Base-by-base conservation (phyloP, 306 rosid genomes). In the Leucaena leucocephala region DNA sequence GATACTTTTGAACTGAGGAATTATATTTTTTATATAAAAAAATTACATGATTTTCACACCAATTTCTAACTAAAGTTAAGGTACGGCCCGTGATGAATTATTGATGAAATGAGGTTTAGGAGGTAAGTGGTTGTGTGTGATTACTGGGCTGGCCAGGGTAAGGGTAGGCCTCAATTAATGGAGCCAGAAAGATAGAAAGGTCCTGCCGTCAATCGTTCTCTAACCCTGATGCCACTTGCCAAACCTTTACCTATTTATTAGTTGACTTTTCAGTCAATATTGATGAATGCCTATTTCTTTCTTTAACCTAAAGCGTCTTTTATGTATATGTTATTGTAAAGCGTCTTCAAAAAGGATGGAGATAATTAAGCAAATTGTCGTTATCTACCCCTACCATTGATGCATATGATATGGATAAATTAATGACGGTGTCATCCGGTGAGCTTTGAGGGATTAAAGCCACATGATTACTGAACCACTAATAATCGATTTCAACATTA, bases 241-340 rank as follows among this genome's bases (percentile, higher is more conserved):
- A 22, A 19, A 22, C 21, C 1, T 6, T 27, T 27, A 27, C 27
- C 27, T 27, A 27, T 27, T 27, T 27, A 27, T 27, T 8, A 7
- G 49, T 39, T 38, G 71, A 38, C 71, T n/a, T n/a, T 11, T 40
- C 50, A 39, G 72, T 67, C 72, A 67, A 40, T 39, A 34, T 13
- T 14, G 43, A 63, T 14, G 2, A 21, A 57, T 21, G 63, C 35
- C 13, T 57, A 1, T 2, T 10, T 11, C 12, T 21, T 19, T 55
- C 11, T 14, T 2, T 6, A 14, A 15, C 7, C 33, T 2, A 3
- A 34, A 12, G 21, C 42, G 11, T 16, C 44, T 38, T 36, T 62
- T 33, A 13, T 63, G 0, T 36, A 15, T 2, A 16, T 64, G 1
- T n/a, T 7, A 38, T 17, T 8, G 48, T 3, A 65, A 16, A 3